Percentiles rank a stretch among this genome's conserved stretches.
These are phyloP conservation scores for Psidium friedrichsthalianum DNA, from an alignment of 345 rosid genomes.

Conservation along the genomic window DNA sequence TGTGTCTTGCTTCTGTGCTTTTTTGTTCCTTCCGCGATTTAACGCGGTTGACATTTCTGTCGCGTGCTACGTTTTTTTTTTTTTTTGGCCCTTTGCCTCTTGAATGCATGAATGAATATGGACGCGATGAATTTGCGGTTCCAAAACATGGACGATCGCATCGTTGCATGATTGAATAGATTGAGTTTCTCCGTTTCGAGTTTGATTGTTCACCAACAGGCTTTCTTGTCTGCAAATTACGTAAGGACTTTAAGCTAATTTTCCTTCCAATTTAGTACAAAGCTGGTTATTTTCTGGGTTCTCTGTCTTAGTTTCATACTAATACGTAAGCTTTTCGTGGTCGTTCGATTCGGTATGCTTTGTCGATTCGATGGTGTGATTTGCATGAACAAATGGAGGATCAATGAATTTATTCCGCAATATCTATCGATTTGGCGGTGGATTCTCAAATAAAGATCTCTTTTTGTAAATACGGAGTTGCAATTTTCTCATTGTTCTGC, in stretches of 20 bases:
- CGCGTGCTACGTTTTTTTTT: background rate
- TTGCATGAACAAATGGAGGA: background rate
- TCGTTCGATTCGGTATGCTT: background rate
- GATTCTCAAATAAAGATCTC: background rate
- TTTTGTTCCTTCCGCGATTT: background rate
- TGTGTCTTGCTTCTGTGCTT: background rate
- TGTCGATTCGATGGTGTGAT: background rate
- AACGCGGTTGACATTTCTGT: background rate
- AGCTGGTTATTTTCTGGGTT: background rate
- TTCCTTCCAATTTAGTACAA: background rate
- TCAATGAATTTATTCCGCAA: background rate
- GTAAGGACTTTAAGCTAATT: background rate
- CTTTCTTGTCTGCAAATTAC: background rate
- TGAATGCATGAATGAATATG: background rate
- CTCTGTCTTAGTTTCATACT: background rate
- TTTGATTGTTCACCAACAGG: background rate
- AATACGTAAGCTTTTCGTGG: background rate
- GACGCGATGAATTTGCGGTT: background rate
- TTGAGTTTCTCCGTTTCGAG: background rate
- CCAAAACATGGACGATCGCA: background rate
- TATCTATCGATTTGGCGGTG: background rate
- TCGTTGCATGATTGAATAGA: background rate
- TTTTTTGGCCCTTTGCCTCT: background rate
- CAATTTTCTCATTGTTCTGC: background rate
- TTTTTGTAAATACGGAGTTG: background rate